A percentile compares a stretch with the other conserved stretches of the same genome.
Evolutionary conservation across 805 yeast genomes (phyloP).

Genomic region (Ascoidea rubescens): DNA sequence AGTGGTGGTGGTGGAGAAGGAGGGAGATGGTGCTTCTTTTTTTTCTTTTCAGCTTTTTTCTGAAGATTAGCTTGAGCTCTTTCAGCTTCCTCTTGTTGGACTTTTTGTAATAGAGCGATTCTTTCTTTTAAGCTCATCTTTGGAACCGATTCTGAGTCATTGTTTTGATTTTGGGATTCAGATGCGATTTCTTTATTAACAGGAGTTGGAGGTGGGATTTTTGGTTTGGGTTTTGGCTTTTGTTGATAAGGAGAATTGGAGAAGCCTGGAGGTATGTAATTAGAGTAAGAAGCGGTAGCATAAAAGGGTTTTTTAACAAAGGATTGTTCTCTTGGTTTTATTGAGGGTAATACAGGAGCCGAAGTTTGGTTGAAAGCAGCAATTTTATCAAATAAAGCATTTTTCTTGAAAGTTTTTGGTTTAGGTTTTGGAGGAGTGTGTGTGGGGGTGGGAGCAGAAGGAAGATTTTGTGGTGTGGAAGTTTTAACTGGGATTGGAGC

Average conservation of each 20-base stretch:
- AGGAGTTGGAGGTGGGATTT: background rate
- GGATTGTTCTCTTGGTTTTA: conserved; percentile 26
- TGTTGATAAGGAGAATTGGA: background rate
- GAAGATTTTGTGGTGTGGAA: background rate
- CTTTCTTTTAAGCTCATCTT: conserved; percentile 77
- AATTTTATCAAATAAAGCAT: conserved; percentile 29
- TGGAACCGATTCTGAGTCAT: conserved; percentile 35
- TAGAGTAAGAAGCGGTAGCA: conserved; percentile 42
- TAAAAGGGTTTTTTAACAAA: conserved; percentile 41
- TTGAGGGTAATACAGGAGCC: conserved; percentile 26
- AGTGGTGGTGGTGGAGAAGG: background rate
- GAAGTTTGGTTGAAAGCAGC: conserved; percentile 33
- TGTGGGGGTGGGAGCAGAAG: background rate
- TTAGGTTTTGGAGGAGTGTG: conserved; percentile 6
- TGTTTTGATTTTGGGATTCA: conserved; percentile 11
- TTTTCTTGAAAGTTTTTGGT: background rate
- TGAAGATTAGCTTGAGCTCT: conserved; percentile 46
- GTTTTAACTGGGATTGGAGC: background rate
- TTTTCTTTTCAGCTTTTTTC: conserved; percentile 37
- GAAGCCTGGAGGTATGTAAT: conserved; percentile 34
- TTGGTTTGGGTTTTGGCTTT: background rate
- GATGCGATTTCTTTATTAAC: conserved; percentile 13
- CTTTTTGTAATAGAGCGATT: conserved; percentile 69
- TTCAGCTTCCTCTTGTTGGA: conserved; percentile 70
- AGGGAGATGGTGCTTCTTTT: conserved; percentile 17